These are phyloP conservation scores for Xylaria sp. DNA, from an alignment of 2,329 filamentous ascomycete genomes.

Conservation along the genomic window DNA sequence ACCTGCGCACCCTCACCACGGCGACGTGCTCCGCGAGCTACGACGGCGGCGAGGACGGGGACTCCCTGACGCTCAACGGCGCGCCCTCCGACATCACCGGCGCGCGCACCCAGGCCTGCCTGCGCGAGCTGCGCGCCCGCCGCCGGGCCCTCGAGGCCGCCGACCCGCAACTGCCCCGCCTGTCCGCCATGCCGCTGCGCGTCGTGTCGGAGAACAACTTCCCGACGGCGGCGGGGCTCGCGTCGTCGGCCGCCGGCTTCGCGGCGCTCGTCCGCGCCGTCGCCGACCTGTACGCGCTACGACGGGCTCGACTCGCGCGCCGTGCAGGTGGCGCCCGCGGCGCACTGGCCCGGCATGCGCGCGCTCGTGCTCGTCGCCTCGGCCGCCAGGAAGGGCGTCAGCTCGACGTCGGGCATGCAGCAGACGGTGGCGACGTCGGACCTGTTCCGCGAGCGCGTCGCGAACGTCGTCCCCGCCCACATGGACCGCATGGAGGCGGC, in stretches of 20 bases:
- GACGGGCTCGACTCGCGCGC: slow-evolving; percentile 89
- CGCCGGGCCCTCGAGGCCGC: slow-evolving; percentile 74
- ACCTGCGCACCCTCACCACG: slow-evolving; percentile 93
- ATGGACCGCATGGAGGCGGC: slow-evolving; percentile 88
- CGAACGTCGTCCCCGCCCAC: slow-evolving; percentile 75
- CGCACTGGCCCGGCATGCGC: slow-evolving; percentile 95
- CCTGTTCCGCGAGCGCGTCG: slow-evolving; percentile 79
- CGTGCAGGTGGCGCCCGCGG: slow-evolving; percentile 82
- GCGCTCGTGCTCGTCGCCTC: slow-evolving; percentile 89
- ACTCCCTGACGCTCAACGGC: slow-evolving; percentile 84
- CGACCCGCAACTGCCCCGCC: slow-evolving; percentile 76
- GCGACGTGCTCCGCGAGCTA: slow-evolving; percentile 83
- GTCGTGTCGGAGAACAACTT: slow-evolving; percentile 99
- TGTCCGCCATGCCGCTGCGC: slow-evolving; percentile 75
- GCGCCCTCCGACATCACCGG: slow-evolving; percentile 81
- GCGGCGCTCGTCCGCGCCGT: slow-evolving; percentile 79
- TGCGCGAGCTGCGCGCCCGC: slow-evolving; percentile 79
- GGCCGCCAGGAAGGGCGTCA: slow-evolving; percentile 94
- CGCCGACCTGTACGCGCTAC: slow-evolving; percentile 87
- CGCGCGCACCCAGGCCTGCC: slow-evolving; percentile 90
- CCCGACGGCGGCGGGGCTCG: slow-evolving; percentile 91
- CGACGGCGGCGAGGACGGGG: slow-evolving; percentile 60
- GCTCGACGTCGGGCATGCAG: slow-evolving; percentile 94
- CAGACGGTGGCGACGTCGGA: slow-evolving; percentile 88
- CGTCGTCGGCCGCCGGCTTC: slow-evolving; percentile 70